phyloP scores from a whole-genome alignment of 345 rosid species.

The Triadica sebifera region DNA sequence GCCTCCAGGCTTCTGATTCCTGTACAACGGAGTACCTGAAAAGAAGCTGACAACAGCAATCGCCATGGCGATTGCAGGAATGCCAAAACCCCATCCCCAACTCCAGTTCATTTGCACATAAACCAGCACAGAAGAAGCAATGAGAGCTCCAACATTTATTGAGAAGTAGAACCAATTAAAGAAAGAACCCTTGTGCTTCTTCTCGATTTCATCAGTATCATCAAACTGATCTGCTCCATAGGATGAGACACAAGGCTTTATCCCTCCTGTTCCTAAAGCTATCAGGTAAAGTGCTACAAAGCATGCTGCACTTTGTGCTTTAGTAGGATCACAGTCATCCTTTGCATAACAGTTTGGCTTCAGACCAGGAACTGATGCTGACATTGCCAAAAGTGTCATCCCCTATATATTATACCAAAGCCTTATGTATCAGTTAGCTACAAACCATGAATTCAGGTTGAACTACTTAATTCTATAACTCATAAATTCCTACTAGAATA shows the following conservation, averaged over 20 bases:
- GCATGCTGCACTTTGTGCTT: constrained; percentile 27
- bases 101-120: constrained; percentile 53
- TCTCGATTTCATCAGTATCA: constrained; percentile 38
- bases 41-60: constrained; percentile 48
- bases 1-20: constrained; percentile 51
- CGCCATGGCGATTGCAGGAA: constrained; percentile 55
- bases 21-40: constrained; percentile 40
- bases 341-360: constrained; percentile 38
- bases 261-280: constrained; percentile 52
- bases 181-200: constrained; percentile 48
- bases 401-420: constrained; percentile 24
- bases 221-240: constrained; percentile 65
- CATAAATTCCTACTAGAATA: no score
- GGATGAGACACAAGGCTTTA: constrained; percentile 63
- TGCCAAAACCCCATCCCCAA: constrained; percentile 58
- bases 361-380: constrained; percentile 46
- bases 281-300: constrained; percentile 47
- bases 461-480: no score
- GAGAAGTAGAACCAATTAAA: constrained; percentile 60
- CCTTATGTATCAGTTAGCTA: neutral
- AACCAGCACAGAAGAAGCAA: constrained; percentile 47
- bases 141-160: constrained; percentile 45
- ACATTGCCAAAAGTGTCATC: constrained; percentile 48
- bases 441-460: neutral
- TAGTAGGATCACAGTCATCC: constrained; percentile 36